phyloP scores from a whole-genome alignment of 371 early-diverging fungal genomes.

The Synchytrium microbalum region DNA sequence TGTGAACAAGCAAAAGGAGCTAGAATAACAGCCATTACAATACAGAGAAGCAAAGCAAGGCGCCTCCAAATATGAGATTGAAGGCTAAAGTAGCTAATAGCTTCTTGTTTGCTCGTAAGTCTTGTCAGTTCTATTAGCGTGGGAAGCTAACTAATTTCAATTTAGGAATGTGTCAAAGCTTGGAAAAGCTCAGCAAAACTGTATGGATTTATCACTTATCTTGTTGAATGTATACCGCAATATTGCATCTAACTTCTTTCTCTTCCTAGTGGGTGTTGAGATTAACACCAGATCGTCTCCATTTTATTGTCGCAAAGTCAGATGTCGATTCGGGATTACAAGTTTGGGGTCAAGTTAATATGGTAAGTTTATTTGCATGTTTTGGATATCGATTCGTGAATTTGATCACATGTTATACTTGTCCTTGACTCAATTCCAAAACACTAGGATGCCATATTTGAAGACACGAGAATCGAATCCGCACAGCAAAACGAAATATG shows the following conservation, averaged over 20 bases:
- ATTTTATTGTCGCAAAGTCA: conserved; percentile 38
- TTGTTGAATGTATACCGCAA: background rate
- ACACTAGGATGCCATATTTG: conserved; percentile 44
- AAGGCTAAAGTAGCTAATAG: conserved; percentile 13
- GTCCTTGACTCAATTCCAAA: conserved; percentile 3
- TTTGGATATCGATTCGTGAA: background rate
- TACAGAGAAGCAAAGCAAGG: no score
- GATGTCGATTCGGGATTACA: conserved; percentile 39
- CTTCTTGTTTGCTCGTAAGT: conserved; percentile 11
- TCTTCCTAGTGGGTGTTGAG: conserved; percentile 31
- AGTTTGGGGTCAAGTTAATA: conserved; percentile 45
- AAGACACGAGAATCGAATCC: conserved; percentile 46
- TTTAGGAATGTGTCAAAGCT: conserved; percentile 8
- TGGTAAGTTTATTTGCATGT: conserved; percentile 7
- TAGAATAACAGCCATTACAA: no score
- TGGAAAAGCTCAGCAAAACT: conserved; percentile 25
- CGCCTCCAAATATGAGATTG: no score
- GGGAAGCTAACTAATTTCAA: background rate
- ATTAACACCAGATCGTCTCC: conserved; percentile 34
- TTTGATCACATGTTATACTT: background rate
- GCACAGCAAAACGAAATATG: conserved; percentile 38
- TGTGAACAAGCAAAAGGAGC: no score
- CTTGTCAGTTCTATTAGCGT: no score
- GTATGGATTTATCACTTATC: background rate
- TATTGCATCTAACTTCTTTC: background rate